These are phyloP conservation scores for Brassica carinata DNA, from an alignment of 345 rosid genomes.

Conservation along the genomic window DNA sequence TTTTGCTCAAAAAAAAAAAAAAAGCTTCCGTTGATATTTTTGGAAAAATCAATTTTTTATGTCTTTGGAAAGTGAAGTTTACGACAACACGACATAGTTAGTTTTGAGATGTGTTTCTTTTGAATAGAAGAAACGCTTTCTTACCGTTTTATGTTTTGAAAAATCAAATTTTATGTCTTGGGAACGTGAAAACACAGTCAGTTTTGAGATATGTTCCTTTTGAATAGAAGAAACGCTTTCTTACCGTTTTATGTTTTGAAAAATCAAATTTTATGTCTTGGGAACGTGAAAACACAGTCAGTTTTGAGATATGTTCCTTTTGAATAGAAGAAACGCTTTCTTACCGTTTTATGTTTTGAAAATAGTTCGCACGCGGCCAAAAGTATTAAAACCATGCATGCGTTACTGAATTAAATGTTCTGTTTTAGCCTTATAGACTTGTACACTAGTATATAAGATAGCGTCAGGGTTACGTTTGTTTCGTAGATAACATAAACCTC, in stretches of 20 bases:
- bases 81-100: background rate
- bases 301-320: background rate
- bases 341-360: background rate
- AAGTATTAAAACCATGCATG: conserved; percentile 17
- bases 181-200: background rate
- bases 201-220: background rate
- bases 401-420: conserved; percentile 20
- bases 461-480: background rate
- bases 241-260: background rate
- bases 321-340: background rate
- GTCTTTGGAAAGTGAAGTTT: background rate
- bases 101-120: background rate
- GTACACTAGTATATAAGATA: background rate
- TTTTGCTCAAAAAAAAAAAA: too few relatives aligned
- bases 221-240: background rate
- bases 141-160: background rate
- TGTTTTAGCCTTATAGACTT: background rate
- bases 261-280: background rate
- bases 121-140: background rate
- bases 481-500: background rate
- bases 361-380: conserved; percentile 1
- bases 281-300: background rate
- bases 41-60: background rate
- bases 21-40: background rate
- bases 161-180: background rate